phyloP scores from a whole-genome alignment of 352 stramenopile genomes.

The Phytophthora brassicae region DNA sequence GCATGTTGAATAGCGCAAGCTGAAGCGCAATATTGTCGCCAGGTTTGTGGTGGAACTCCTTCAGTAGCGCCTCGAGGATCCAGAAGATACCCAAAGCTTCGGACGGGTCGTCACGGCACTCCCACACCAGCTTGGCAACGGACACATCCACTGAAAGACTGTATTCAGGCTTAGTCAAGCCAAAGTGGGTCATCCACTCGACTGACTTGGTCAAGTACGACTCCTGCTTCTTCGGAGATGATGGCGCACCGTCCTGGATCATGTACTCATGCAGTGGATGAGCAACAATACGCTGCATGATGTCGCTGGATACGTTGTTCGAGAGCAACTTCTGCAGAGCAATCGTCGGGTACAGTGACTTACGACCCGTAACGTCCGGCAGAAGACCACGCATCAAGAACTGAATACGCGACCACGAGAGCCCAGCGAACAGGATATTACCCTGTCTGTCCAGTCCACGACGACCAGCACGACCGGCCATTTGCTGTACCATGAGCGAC shows the following conservation, averaged over 20 bases:
- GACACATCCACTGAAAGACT: slow-evolving; percentile 73
- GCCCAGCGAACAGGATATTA: slow-evolving; percentile 96
- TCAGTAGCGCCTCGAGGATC: slow-evolving; percentile 72
- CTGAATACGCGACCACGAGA: slow-evolving; percentile 95
- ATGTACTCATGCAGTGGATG: slow-evolving; percentile 87
- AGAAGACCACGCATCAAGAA: slow-evolving; percentile 97
- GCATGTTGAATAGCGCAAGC: slow-evolving; percentile 85
- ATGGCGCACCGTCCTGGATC: slow-evolving; percentile 33
- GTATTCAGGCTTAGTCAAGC: slow-evolving; percentile 67
- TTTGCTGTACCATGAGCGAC: slow-evolving; percentile 98
- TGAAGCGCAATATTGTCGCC: slow-evolving; percentile 83
- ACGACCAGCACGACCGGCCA: slow-evolving; percentile 97
- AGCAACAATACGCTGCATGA: slow-evolving; percentile 86
- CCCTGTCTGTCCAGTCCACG: slow-evolving; percentile 97
- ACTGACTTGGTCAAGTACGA: slow-evolving; percentile 89
- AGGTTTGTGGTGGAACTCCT: slow-evolving; percentile 87
- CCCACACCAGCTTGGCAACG: slow-evolving; percentile 82
- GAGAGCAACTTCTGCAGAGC: slow-evolving; percentile 92
- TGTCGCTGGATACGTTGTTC: slow-evolving; percentile 88
- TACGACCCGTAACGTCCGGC: slow-evolving; percentile 92
- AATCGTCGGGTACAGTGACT: slow-evolving; percentile 93
- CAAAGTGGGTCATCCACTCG: slow-evolving; percentile 91
- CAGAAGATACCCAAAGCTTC: slow-evolving; percentile 83
- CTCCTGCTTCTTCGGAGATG: slow-evolving; percentile 41
- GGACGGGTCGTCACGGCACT: slow-evolving; percentile 78